Base-by-base conservation (phyloP, 176 grass and related monocot genomes). In the Calamus simplicifolius region DNA sequence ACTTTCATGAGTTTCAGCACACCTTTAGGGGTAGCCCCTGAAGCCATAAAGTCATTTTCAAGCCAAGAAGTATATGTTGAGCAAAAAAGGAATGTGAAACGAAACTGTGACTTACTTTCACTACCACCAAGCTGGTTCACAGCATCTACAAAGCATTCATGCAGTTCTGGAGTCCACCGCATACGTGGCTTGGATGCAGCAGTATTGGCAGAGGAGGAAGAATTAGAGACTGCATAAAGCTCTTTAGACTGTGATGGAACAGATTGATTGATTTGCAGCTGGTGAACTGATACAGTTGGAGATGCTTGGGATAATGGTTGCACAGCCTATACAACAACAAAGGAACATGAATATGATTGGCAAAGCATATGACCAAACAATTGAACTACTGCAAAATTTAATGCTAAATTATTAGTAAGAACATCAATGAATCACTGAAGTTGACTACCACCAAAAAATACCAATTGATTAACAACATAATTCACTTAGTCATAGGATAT, bases 1-100 rank as follows among this genome's bases (percentile, higher is more conserved):
- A 89, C 76, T 73, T 99, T 99, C 94, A 99, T 99, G 69, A 99
- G 77, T 69, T 93, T 99, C 64, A 88, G 59, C n/a, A 99, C 88
- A 27, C 88, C 94, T 73, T 99, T 99, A 28, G 94, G 94, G 56
- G 94, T 99, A 74, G 94, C 94, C 88, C 85, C 94, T 99, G 79
- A 38, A 70, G 21, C n/a, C 16, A 16, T 15, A 2, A 63, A 63
- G 3, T 50, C 48, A 25, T 4, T 38, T 63, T 53, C 31, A 63
- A 51, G 72, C 35, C 65, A 74, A 63, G 52, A 73, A 21, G 73
- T 13, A 58, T 62, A 64, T 75, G 7, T 71, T 28, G 48, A 66
- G 50, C 73, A 52, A 49, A 48, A 49, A 35, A 48, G 23, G 19
- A n/a, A 49, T 21, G 15, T 64, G 35, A 38, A 69, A 57, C 1